Conservation (phyloP, 2,329 filamentous ascomycete genomes). For the Elsinoe fawcettii region DNA sequence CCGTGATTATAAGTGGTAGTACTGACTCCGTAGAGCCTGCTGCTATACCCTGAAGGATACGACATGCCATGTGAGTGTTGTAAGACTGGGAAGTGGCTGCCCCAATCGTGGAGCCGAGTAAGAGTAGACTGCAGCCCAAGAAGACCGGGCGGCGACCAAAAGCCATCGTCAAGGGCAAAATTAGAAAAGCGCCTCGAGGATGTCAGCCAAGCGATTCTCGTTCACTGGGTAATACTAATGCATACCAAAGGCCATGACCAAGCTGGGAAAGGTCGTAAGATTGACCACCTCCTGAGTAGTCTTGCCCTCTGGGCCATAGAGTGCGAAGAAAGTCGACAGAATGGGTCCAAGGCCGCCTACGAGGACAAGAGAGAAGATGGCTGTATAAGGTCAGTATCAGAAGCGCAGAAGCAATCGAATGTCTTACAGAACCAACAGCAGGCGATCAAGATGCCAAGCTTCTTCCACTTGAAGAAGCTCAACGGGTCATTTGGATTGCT, state of each 20-base stretch:
- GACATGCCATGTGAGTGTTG: conserved; percentile 31
- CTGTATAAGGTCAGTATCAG: neutral
- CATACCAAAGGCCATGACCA: conserved; percentile 35
- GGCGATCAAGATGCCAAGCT: conserved; percentile 25
- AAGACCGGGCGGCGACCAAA: conserved; percentile 35
- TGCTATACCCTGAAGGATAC: conserved; percentile 30
- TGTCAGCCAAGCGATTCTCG: neutral
- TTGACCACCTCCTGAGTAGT: conserved; percentile 26
- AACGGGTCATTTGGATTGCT: conserved; percentile 25
- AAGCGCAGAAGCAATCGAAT: neutral
- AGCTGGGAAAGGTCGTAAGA: conserved; percentile 32
- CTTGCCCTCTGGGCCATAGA: conserved; percentile 26
- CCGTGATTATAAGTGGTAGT: conserved; percentile 34
- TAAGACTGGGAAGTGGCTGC: conserved; percentile 30
- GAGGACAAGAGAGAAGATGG: conserved; percentile 37
- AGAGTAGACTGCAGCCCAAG: conserved; percentile 24
- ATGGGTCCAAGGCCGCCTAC: conserved; percentile 43
- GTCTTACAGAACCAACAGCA: conserved; percentile 28
- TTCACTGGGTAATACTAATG: neutral
- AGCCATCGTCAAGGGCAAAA: conserved; percentile 34
- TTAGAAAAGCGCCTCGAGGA: conserved; percentile 27
- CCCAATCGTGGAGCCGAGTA: conserved; percentile 30
- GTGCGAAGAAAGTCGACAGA: conserved; percentile 28
- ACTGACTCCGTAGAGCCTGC: conserved; percentile 36
- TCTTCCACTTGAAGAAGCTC: conserved; percentile 26